Evolutionary conservation across 495 filamentous ascomycete species (phyloP).

Genomic region (Neurospora cerealis): DNA sequence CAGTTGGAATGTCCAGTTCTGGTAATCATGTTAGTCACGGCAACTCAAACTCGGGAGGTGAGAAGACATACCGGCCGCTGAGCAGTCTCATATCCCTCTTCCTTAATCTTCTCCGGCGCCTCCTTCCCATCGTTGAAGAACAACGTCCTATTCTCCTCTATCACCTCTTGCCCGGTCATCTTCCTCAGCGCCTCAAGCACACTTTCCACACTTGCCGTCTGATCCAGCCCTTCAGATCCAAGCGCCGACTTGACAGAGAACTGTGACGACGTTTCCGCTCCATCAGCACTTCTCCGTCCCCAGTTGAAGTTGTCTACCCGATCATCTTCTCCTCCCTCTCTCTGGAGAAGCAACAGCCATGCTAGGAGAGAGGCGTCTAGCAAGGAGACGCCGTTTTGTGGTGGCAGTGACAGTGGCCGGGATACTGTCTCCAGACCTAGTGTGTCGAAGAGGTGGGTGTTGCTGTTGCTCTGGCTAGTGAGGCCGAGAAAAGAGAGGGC

Average conservation of each 20-base stretch:
- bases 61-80: not conserved
- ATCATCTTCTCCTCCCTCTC: constrained; percentile 5
- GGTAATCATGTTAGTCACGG: not conserved
- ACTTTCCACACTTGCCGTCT: not conserved
- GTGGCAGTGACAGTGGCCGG: not conserved
- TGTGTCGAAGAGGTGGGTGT: not conserved
- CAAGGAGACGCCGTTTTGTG: not conserved
- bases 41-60: not conserved
- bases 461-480: not conserved
- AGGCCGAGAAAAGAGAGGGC: not conserved
- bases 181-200: not conserved
- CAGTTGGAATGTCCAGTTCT: constrained; percentile 9
- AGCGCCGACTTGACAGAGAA: constrained; percentile 1
- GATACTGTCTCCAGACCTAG: constrained; percentile 1
- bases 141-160: not conserved
- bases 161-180: not conserved
- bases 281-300: constrained; percentile 1
- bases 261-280: not conserved
- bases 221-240: not conserved
- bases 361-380: constrained; percentile 8
- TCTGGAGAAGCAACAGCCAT: constrained; percentile 8
- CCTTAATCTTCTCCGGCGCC: not conserved
- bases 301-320: constrained; percentile 5
- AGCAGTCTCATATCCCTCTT: not conserved
- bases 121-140: constrained; percentile 7